Percentiles rank a stretch among this genome's conserved stretches.
phyloP scores from a whole-genome alignment of 805 yeast genomes.

The Wickerhamiella allomyrinae region DNA sequence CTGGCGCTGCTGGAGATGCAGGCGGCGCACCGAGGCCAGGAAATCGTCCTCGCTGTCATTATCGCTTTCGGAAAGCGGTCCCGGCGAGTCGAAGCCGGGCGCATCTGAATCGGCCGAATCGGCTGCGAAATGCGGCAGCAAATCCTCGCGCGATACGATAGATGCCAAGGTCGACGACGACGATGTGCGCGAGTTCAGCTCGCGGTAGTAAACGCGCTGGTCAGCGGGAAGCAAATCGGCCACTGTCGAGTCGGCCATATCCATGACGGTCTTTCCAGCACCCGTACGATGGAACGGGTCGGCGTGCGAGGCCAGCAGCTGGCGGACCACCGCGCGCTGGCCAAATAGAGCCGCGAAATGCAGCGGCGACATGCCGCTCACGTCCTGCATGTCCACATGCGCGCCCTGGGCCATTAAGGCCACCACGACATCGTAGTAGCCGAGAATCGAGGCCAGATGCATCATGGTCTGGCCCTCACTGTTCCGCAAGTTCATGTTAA shows the following conservation, averaged over 20 bases:
- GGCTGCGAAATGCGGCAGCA: neutral
- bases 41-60: constrained; percentile 2
- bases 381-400: constrained; percentile 47
- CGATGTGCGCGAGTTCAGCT: constrained; percentile 16
- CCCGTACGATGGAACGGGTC: constrained; percentile 21
- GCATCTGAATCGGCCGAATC: neutral
- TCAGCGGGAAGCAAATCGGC: constrained; percentile 17
- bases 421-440: constrained; percentile 46
- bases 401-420: constrained; percentile 54
- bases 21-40: constrained; percentile 3
- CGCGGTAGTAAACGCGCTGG: constrained; percentile 17
- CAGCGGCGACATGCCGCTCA: constrained; percentile 72
- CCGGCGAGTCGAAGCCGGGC: neutral
- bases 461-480: constrained; percentile 74
- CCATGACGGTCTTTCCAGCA: constrained; percentile 25
- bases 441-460: constrained; percentile 71
- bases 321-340: constrained; percentile 33
- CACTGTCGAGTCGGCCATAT: constrained; percentile 22
- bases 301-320: constrained; percentile 16
- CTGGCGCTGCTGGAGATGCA: neutral
- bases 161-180: constrained; percentile 17
- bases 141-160: constrained; percentile 3
- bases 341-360: constrained; percentile 77
- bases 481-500: constrained; percentile 74
- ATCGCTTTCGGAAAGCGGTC: neutral